Base-by-base conservation (phyloP, 345 rosid species). In the Salix udensis region DNA sequence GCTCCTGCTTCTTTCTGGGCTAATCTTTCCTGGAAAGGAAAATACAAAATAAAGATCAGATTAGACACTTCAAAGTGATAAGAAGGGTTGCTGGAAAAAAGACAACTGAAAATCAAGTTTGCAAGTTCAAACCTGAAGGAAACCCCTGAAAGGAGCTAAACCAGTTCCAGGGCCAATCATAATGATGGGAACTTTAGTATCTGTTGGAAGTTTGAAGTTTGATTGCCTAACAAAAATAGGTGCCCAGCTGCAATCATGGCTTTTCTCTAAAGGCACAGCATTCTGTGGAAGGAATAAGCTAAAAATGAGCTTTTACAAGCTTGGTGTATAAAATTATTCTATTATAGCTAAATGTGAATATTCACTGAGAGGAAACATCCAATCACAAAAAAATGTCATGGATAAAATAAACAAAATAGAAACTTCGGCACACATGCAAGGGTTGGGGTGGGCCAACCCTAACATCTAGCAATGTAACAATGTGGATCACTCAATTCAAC, bases 141-240 rank as follows among this genome's bases (percentile, higher is more conserved):
- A 96, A 64, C 98, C 99, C 84, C 99, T 88, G 84, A 96, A 96
- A 67, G 98, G 99, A 86, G 99, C 98, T 81, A 92, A 86, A 39
- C 99, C 99, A 71, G 98, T 93, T 65, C 98, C 98, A 71, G 99
- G 98, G 80, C 98, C 99, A 82, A 96, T 86, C 97, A 96, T 94
- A 76, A 96, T 85, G 74, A 96, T 80, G 37, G 98, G 98, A 67
- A 92, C 91, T 64, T 86, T 87, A 73, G 89, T 64, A 82, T 94
- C 94, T 11, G 83, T 64, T 67, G 98, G 97, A 82, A 96, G 96
- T 85, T 86, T 96, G 82, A 96, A 96, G 85, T 91, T 92, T 23
- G 98, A 96, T 82, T 93, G 97, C 75, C 99, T 82, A 66, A 92
- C 91, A 86, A 87, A 93, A 82, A 94, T 85, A 10, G 98, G 94